Evolutionary conservation across 305 asterid genomes (phyloP), one percentile per base, ranked within the genome.

Genomic region (Rubia balearica): DNA sequence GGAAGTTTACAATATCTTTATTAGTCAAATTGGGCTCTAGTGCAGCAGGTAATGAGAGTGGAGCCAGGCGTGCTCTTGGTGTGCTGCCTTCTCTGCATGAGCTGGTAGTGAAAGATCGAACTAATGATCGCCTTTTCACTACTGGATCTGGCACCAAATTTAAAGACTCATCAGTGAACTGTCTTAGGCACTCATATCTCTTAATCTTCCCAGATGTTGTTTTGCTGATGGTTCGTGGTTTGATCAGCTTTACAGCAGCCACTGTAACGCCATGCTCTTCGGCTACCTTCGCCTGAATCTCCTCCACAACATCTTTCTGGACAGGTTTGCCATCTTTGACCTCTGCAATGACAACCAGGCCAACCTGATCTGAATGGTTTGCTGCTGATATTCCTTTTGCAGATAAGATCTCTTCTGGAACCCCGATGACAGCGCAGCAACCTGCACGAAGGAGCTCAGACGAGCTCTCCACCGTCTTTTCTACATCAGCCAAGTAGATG

Each of bases 361-460:
- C 95, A 61, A 88, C 83, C 70, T 85, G 95, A 71, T 90, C 96
- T 68, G 90, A 85, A 33, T 75, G 73, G 67, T 86, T 88, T 7
- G 85, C 80, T 24, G 84, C 62, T 62, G 82, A 42, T 46, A 88
- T 62, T 71, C 96, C 96, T 77, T 88, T 88, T 14, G 86, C 67
- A 11, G 82, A 77, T 70, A 90, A 74, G 73, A 82, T 72, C 77
- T 90, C 96, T 72, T 88, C 95, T 0, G 96, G 85, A 71, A 90
- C 96, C 53, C 89, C 92, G 56, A 90, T 83, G 63, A 85, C 95
- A 64, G 96, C 96, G 33, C 96, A 88, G 41, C 96, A 90, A 16
- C 96, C 96, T 0, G 95, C 91, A 48, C 96, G 95, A 10, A 90
- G 76, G 70, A 81, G 79, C 65, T 90, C 90, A 36, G 88, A 90